A percentile compares a stretch with the other conserved stretches of the same genome.
These are phyloP conservation scores for Glebionis coronaria DNA, from an alignment of 129 eudicot species.

Conservation along the genomic window DNA sequence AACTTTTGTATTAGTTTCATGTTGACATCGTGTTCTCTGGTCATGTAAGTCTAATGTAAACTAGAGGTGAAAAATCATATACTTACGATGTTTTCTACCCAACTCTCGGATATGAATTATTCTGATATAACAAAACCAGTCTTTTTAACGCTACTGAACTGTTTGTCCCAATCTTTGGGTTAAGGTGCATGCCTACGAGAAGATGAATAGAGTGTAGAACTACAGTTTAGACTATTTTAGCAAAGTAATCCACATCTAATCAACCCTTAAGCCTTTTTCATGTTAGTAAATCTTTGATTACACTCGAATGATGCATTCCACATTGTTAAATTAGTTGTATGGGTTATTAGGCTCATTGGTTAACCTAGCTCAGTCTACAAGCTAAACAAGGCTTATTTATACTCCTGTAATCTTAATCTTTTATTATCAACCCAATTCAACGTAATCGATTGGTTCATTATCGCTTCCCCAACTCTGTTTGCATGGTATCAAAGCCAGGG, in stretches of 20 bases:
- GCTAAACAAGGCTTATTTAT: too few relatives aligned
- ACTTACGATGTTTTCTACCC: not conserved
- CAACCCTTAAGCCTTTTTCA: not conserved
- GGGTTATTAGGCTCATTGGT: too few relatives aligned
- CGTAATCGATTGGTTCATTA: too few relatives aligned
- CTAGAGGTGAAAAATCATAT: not conserved
- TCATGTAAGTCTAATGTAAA: conserved; percentile 58
- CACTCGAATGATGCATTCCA: not conserved
- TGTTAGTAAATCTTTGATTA: not conserved
- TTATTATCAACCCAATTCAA: too few relatives aligned
- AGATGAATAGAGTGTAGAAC: conserved; percentile 84
- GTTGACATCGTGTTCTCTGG: conserved; percentile 87
- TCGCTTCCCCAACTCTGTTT: too few relatives aligned
- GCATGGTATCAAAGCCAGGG: too few relatives aligned
- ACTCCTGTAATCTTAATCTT: too few relatives aligned
- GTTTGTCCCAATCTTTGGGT: not conserved
- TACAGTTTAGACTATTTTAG: conserved; percentile 63
- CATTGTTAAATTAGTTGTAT: too few relatives aligned
- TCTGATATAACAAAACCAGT: not conserved
- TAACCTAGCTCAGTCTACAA: too few relatives aligned
- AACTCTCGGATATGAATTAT: not conserved
- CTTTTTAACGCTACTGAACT: not conserved
- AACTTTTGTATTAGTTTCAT: conserved; percentile 48
- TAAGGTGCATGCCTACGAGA: conserved; percentile 92
- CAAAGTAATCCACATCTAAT: conserved; percentile 50